Conservation (phyloP, 805 yeast species). For the Myxozyma lipomycoides region DNA sequence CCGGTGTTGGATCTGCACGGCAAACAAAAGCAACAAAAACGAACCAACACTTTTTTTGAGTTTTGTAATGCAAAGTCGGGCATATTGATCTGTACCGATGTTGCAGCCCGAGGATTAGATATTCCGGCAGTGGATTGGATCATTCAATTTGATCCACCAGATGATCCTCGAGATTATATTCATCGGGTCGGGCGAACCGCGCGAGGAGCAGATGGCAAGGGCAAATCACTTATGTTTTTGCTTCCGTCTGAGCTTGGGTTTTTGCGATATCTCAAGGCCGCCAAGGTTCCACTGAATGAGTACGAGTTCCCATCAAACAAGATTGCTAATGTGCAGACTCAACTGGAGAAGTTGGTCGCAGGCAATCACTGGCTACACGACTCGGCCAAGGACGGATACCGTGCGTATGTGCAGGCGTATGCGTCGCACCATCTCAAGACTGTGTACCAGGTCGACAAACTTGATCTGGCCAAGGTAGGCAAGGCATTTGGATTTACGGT, state of each 20-base stretch:
- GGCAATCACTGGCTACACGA: constrained; percentile 90
- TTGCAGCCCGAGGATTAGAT: constrained; percentile 98
- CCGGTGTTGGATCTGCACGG: constrained; percentile 97
- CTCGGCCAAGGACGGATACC: constrained; percentile 93
- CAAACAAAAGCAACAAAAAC: constrained; percentile 96
- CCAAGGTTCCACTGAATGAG: constrained; percentile 96
- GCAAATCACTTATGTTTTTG: constrained; percentile 91
- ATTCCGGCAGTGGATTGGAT: constrained; percentile 99
- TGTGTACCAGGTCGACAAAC: constrained; percentile 91
- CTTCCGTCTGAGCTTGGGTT: constrained; percentile 94
- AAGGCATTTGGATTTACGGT: constrained; percentile 85
- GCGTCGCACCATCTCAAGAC: constrained; percentile 95
- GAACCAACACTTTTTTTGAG: constrained; percentile 97
- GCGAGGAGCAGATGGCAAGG: constrained; percentile 77
- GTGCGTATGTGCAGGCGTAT: constrained; percentile 94
- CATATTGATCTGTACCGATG: constrained; percentile 91
- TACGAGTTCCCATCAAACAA: constrained; percentile 92
- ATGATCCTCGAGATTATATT: constrained; percentile 98
- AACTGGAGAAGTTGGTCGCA: constrained; percentile 82
- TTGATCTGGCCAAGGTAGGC: constrained; percentile 92
- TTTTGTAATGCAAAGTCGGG: constrained; percentile 97
- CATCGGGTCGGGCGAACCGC: constrained; percentile 99
- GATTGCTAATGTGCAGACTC: constrained; percentile 94
- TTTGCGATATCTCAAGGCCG: constrained; percentile 88
- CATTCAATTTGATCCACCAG: constrained; percentile 98